Evolutionary conservation across 2,329 filamentous ascomycete genomes (phyloP), one percentile per base, ranked within the genome.

Genomic region (Chaetomiaceae sp.): DNA sequence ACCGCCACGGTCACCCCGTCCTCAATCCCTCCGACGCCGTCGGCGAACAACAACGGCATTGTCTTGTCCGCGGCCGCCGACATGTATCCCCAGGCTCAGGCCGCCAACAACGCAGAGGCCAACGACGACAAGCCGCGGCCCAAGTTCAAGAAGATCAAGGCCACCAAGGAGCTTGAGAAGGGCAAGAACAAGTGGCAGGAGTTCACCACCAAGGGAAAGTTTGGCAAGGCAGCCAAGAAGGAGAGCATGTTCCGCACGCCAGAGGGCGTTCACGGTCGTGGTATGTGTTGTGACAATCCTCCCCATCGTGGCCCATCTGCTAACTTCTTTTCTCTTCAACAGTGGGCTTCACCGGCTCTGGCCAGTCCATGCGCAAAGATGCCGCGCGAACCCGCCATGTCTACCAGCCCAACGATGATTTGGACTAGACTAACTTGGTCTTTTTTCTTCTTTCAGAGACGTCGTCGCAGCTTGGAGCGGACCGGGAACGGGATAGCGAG

Each of bases 211-310:
- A 96, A 95, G 68, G 79, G 77, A 41, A 91, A 89, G 65, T 74
- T 82, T 57, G 81, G 75, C 58, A 86, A 85, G 67, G 59, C 71
- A 4, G 70, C 72, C 37, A 92, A 92, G 73, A 96, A 96, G 71
- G 89, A 96, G 43, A 95, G 89, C 76, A 96, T 96, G 91, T 96
- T 96, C 68, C 84, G 91, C 41, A 96, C 91, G 3, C 89, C 90
- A 0, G 90, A 95, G 27, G 85, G 89, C 55, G 79, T 93, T 20
- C 81, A 89, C 63, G 91, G 87, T 51, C 82, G 90, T 86, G 91
- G 91, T 95, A 73, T 60, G 78, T 61, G 41, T 7, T 19, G 25
- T 10, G 25, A 10, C 25, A 27, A 10, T n/a, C 25, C 6, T 6
- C 25, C 10, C 25, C 25, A 27, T 27, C 25, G 6, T 27, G 6